Conservation (phyloP, 2,329 filamentous ascomycete genomes). For the Trichoderma hamatum region DNA sequence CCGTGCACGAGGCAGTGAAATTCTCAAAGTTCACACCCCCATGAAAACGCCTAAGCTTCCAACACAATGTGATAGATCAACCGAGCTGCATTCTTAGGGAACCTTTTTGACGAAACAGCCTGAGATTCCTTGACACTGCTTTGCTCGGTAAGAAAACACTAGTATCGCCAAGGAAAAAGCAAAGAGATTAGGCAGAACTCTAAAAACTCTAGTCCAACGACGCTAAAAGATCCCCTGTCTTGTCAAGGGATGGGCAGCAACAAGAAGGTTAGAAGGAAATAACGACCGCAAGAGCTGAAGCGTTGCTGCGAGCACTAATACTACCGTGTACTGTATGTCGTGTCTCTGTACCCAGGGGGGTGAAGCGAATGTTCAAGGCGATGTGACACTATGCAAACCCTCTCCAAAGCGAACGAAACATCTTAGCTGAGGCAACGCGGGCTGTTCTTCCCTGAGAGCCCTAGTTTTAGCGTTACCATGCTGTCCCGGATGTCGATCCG, state of each 20-base stretch:
- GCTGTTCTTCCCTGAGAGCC: neutral
- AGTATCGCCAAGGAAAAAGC: neutral
- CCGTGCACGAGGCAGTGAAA: neutral
- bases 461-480: neutral
- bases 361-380: neutral
- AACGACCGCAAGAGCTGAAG: neutral
- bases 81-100: neutral
- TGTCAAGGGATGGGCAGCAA: neutral
- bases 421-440: neutral
- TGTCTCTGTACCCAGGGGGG: neutral
- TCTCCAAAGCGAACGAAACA: neutral
- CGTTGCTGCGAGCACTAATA: neutral
- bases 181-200: neutral
- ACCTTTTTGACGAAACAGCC: too few relatives aligned
- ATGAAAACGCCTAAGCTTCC: neutral
- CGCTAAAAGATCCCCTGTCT: neutral
- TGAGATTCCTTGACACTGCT: neutral
- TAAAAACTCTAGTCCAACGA: neutral
- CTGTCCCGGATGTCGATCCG: slow-evolving; percentile 16
- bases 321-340: too few relatives aligned
- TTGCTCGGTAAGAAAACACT: neutral
- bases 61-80: neutral
- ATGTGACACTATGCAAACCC: neutral
- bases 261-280: neutral
- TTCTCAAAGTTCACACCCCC: neutral